Base-by-base conservation (phyloP, 495 filamentous ascomycete species). In the Tricharina praecox region DNA sequence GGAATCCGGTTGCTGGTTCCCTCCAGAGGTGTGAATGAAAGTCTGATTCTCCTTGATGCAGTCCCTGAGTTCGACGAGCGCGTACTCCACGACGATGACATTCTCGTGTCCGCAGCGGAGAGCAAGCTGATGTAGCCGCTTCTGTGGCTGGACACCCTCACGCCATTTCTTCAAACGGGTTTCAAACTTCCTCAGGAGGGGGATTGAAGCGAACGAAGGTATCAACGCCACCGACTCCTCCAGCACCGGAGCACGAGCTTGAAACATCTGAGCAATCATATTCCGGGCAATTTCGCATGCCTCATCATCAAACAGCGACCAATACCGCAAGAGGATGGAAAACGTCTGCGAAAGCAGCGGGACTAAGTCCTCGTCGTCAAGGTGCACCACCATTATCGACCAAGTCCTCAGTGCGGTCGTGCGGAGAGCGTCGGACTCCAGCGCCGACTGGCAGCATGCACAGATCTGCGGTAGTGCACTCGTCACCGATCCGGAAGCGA, bases 381-480 rank as follows among this genome's bases (percentile, higher is more conserved):
- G 66, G 34, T 74, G 72, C 23, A 62, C 71, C 21, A 96, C 71
- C 65, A 96, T 76, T 11, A 76, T 66, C 33, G 74, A 73, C 90
- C 92, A 99, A 41, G 83, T 82, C 9, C 71, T 72, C 60, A 96
- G 86, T 1, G 84, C 82, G 45, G 76, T 69, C 50, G 82, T 70
- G 43, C 82, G 75, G 20, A 96, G 69, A 20, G 79, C 74, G 32
- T 76, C 68, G 13, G 75, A 74, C 16, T 78, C 71, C 47, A 96
- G 69, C 0, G 87, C 85, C 18, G 85, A 83, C 51, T 90, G 79
- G 13, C 95, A 69, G 60, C 81, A 94, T 13, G 90, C 84, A 45
- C 81, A 81, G 40, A 94, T 83, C 78, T 95, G 90, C 39, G 92
- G 85, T 30, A 93, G 68, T 24, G 84, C 88, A 60, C 78, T 77